phyloP scores from a whole-genome alignment of 2,329 filamentous ascomycete genomes.

The Colletotrichum theobromicola region DNA sequence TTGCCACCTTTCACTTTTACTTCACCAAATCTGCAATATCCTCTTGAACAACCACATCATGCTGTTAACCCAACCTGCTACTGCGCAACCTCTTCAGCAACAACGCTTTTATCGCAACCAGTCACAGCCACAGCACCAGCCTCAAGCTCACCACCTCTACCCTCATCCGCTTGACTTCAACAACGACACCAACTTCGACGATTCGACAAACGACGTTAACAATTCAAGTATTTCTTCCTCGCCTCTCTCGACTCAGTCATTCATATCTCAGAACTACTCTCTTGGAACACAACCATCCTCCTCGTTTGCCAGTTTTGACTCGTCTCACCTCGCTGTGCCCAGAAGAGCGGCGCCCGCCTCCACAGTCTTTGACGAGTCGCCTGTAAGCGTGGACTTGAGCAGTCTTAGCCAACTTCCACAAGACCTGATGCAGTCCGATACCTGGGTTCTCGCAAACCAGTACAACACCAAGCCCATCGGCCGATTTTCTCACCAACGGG shows the following conservation, averaged over 20 bases:
- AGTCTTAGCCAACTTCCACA: neutral
- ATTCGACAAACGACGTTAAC: neutral
- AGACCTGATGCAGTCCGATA: constrained; percentile 47
- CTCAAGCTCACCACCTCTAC: neutral
- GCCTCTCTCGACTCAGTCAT: constrained; percentile 13
- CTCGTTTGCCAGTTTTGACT: neutral
- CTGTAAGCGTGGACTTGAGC: neutral
- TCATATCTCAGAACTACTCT: constrained; percentile 27
- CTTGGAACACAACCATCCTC: constrained; percentile 25
- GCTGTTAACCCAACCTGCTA: constrained; percentile 16
- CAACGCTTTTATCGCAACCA: neutral
- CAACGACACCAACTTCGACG: neutral
- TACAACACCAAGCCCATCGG: constrained; percentile 40
- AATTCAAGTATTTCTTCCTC: constrained; percentile 11
- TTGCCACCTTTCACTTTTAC: constrained; percentile 1
- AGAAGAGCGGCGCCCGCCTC: neutral
- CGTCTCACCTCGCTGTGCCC: neutral
- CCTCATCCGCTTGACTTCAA: constrained; percentile 5
- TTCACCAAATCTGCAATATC: neutral
- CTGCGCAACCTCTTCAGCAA: constrained; percentile 9
- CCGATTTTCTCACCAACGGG: constrained; percentile 58
- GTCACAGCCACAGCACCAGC: neutral
- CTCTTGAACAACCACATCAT: constrained; percentile 5
- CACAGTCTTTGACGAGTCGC: constrained; percentile 1
- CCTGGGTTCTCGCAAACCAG: constrained; percentile 43